Base-by-base conservation (phyloP, 1,284 basidiomycete genomes). In the Neolentinus lepideus region DNA sequence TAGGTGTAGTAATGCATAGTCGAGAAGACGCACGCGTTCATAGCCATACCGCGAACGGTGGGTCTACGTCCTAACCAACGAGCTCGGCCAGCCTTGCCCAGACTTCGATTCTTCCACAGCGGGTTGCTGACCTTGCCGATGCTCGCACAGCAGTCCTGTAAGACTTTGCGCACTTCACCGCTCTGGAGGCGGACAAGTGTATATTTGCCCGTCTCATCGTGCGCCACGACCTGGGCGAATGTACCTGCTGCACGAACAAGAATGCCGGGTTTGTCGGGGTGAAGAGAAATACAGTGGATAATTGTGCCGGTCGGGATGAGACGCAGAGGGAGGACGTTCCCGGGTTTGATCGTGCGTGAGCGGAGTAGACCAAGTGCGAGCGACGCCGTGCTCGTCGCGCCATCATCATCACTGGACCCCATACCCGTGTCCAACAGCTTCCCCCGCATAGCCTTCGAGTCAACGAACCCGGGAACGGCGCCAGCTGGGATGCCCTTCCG, bases 41-140 rank as follows among this genome's bases (percentile, higher is more conserved):
- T 98, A 25, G 96, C 96, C 60, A 98, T 87, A 88, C 96, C 96
- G 69, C 96, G 86, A 31, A 98, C 94, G 60, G 84, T 84, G 2
- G 96, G 96, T 64, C 90, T 75, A 63, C 84, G 74, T 36, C 96
- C 96, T 26, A 98, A 73, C 93, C 94, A 97, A 52, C 97, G 79
- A 52, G 77, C 79, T 60, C 96, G 74, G 46, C 96, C 96, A 16
- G 97, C 96, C 73, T 99, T 99, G 45, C 94, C 96, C 47, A 98
- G 73, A 51, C 78, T 83, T 22, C 85, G 76, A 62, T 89, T 85
- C 71, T 94, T 91, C 85, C 94, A 94, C 61, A 97, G 77, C 56
- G 88, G 81, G 71, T 99, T 99, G 75, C 91, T 93, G 58, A 98
- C 94, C 57, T 84, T 85, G 2, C 97, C 96, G 56, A 98, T 83